Evolutionary conservation across 192 early-diverging fungal genomes (phyloP).

Genomic region (Obelidium mucronatum): DNA sequence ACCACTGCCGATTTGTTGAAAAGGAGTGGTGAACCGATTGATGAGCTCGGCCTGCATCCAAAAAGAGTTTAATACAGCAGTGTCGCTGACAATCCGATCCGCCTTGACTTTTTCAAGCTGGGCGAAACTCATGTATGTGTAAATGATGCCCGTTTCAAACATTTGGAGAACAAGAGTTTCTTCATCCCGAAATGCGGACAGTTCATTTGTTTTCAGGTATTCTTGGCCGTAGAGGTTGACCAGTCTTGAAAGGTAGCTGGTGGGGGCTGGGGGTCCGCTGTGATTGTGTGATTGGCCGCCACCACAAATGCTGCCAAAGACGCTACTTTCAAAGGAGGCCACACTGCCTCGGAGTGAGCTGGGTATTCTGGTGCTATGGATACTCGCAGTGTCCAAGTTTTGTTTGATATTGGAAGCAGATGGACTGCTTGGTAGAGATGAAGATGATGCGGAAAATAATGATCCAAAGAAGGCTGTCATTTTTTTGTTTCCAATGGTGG

Average conservation of each 20-base stretch:
- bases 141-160: slow-evolving; percentile 50
- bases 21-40: slow-evolving; percentile 32
- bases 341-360: slow-evolving; percentile 2
- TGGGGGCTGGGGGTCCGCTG: not conserved
- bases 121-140: slow-evolving; percentile 58
- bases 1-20: not conserved
- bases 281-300: not conserved
- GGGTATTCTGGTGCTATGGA: not conserved
- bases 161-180: slow-evolving; percentile 36
- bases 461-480: not conserved
- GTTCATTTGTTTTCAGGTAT: not conserved
- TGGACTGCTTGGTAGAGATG: not conserved
- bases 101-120: slow-evolving; percentile 54
- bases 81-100: slow-evolving; percentile 51
- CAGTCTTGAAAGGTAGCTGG: slow-evolving; percentile 8
- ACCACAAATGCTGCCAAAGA: not conserved
- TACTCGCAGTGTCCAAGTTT: not conserved
- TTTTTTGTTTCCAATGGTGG: not conserved
- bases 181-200: not conserved
- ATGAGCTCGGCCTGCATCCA: slow-evolving; percentile 56
- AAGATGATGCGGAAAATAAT: not conserved
- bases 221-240: slow-evolving; percentile 37
- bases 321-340: slow-evolving; percentile 6
- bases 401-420: not conserved
- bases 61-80: slow-evolving; percentile 46